phyloP scores from a whole-genome alignment of 345 rosid species.

The Toxicodendron radicans region DNA sequence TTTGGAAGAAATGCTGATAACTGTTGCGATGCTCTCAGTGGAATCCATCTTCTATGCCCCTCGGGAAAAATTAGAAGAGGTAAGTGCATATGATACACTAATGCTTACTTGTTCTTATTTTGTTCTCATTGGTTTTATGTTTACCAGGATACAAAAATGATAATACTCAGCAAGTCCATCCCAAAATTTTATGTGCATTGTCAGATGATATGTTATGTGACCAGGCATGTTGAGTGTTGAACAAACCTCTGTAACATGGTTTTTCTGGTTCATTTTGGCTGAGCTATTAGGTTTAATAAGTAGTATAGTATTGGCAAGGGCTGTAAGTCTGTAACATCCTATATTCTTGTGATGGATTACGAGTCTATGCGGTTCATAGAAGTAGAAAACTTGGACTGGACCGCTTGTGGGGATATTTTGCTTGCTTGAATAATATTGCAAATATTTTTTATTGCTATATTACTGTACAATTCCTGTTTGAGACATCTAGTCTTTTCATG shows the following conservation, averaged over 20 bases:
- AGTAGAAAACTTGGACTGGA: conserved; percentile 4
- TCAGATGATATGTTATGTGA: neutral
- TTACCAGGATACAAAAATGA: neutral
- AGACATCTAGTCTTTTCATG: neutral
- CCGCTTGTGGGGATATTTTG: neutral
- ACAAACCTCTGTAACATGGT: too few relatives aligned
- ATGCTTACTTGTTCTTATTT: conserved; percentile 7
- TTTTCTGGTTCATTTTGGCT: conserved; percentile 5
- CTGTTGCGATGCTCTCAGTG: conserved; percentile 88
- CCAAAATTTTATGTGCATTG: neutral
- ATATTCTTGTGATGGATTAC: neutral
- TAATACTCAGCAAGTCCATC: neutral
- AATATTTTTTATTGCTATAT: neutral
- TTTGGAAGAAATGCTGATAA: conserved; percentile 88
- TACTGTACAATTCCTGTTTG: neutral
- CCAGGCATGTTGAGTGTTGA: neutral
- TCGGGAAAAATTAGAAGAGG: conserved; percentile 84
- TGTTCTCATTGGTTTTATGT: neutral
- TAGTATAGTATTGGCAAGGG: neutral
- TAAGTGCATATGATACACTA: conserved; percentile 14
- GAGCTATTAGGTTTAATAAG: neutral
- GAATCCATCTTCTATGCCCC: conserved; percentile 84
- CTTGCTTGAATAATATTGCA: neutral
- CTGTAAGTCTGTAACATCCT: too few relatives aligned
- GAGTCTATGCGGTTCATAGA: conserved; percentile 2